Percentiles rank a stretch among this genome's conserved stretches.
Conservation (phyloP, 2,329 filamentous ascomycete species). For the Tympanopsis confertula region DNA sequence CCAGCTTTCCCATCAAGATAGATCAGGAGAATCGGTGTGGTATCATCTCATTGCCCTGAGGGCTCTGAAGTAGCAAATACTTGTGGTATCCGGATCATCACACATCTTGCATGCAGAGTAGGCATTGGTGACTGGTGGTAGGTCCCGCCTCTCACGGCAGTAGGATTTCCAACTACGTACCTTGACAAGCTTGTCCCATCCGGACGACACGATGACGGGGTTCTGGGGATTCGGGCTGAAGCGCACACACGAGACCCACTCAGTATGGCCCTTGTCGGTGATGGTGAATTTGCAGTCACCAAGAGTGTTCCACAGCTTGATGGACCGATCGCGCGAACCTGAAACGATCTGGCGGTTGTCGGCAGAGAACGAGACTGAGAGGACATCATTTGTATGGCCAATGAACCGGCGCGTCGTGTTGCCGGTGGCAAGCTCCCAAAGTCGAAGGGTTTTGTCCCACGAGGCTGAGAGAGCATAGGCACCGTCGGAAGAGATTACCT, state of each 20-base stretch:
- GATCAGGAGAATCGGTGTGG: slow-evolving; percentile 46
- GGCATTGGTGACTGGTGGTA: too few species aligned
- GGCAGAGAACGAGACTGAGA: slow-evolving; percentile 99
- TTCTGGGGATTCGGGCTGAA: slow-evolving; percentile 99
- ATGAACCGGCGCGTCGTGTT: slow-evolving; percentile 96
- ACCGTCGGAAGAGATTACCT: slow-evolving; percentile 99
- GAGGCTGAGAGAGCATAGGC: slow-evolving; percentile 97
- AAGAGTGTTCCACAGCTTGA: slow-evolving; percentile 99
- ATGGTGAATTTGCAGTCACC: slow-evolving; percentile 99
- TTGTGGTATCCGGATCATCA: slow-evolving; percentile 27
- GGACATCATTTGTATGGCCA: slow-evolving; percentile 98
- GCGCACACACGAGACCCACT: slow-evolving; percentile 98
- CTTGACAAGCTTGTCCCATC: slow-evolving; percentile 99
- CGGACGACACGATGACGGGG: slow-evolving; percentile 95
- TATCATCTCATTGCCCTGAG: slow-evolving; percentile 88
- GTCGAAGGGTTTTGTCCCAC: slow-evolving; percentile 99
- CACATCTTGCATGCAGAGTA: slow-evolving; percentile 66
- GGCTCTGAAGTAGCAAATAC: slow-evolving; percentile 99
- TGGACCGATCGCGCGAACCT: slow-evolving; percentile 92
- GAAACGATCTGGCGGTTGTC: slow-evolving; percentile 99
- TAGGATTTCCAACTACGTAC: slow-evolving; percentile 43
- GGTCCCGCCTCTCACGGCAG: slow-evolving; percentile 3
- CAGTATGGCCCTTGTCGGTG: slow-evolving; percentile 99
- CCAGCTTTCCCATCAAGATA: too few species aligned
- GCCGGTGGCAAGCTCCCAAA: slow-evolving; percentile 97